Conservation (phyloP, 2,329 filamentous ascomycete genomes). For the Alternaria solani region DNA sequence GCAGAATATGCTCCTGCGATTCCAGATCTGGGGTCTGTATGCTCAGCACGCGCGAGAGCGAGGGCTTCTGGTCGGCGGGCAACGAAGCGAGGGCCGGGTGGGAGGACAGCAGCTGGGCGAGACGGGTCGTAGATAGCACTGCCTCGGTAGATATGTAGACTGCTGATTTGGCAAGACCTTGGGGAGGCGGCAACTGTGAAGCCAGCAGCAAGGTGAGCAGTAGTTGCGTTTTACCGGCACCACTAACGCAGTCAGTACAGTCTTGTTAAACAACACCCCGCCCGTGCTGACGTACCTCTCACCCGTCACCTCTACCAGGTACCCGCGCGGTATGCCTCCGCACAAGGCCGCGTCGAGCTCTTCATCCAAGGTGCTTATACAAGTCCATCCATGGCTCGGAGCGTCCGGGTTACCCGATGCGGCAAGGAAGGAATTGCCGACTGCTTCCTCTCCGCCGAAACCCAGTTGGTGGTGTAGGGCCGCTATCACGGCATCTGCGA, state of each 20-base stretch:
- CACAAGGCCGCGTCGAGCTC: slow-evolving; percentile 74
- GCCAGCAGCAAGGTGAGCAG: slow-evolving; percentile 85
- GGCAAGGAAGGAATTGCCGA: slow-evolving; percentile 26
- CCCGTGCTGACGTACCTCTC: slow-evolving; percentile 68
- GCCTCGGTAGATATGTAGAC: slow-evolving; percentile 96
- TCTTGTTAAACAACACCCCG: background rate
- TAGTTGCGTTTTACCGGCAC: slow-evolving; percentile 93
- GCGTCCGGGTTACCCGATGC: slow-evolving; percentile 12
- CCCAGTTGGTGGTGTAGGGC: slow-evolving; percentile 72
- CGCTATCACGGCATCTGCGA: slow-evolving; percentile 72
- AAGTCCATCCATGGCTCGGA: slow-evolving; percentile 55
- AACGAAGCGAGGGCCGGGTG: slow-evolving; percentile 68
- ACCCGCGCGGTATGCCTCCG: slow-evolving; percentile 82
- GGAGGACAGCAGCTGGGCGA: slow-evolving; percentile 76
- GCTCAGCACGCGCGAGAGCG: slow-evolving; percentile 78
- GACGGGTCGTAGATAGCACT: slow-evolving; percentile 79
- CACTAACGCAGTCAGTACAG: slow-evolving; percentile 59
- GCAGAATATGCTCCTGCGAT: slow-evolving; percentile 92
- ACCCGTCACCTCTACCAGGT: slow-evolving; percentile 87
- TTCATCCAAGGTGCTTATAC: slow-evolving; percentile 82
- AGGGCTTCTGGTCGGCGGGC: slow-evolving; percentile 60
- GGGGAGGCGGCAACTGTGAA: slow-evolving; percentile 78
- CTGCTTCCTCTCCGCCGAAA: slow-evolving; percentile 44
- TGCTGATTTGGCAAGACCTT: slow-evolving; percentile 74
- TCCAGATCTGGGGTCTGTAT: slow-evolving; percentile 89